Evolutionary conservation across 192 early-diverging fungal genomes (phyloP), one percentile per base, ranked within the genome.

Genomic region (Coemansia sp.): DNA sequence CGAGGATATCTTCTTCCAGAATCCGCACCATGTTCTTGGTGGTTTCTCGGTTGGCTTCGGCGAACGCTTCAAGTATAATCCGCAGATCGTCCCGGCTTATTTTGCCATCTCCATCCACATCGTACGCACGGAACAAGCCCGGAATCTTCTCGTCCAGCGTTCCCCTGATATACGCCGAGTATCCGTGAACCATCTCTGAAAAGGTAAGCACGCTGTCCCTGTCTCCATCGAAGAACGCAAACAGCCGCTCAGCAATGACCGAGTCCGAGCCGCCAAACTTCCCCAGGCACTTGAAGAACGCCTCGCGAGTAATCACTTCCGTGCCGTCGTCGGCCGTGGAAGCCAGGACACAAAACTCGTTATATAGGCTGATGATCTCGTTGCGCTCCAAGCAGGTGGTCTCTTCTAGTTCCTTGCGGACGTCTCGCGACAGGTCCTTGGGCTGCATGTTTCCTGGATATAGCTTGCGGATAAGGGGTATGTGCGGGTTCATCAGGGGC

Each of bases 91-190:
- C 84, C 18, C 87, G 79, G 10, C 90, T 87, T 36, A 96, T 89
- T 20, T 69, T 79, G 1, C 91, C 91, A 69, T 96, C 93, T 31
- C 81, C 83, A 63, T 96, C 87, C 7, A 96, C 53, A 63, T 98
- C 96, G 61, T 96, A 98, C 5, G 93, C 93, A 34, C 90, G 81
- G 71, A 96, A 96, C 9, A 92, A 87, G 44, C 82, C 91, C 81
- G 78, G 54, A 9, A 51, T 52, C 28, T 92, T 88, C 52, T 98
- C 94, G 40, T 92, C 93, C 43, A 95, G 58, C 44, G 86, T 89
- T 11, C 93, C 93, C 62, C 93, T 91, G 69, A 83, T 88, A 32
- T 94, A 80, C 1, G 93, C 80, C 23, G 85, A 86, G 6, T 96
- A 76, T 6, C 93, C 93, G 32, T 75, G 75, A 3, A 87, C 90